These are phyloP conservation scores for Xerocomus potaroensis DNA, from an alignment of 768 basidiomycete species.

Conservation along the genomic window DNA sequence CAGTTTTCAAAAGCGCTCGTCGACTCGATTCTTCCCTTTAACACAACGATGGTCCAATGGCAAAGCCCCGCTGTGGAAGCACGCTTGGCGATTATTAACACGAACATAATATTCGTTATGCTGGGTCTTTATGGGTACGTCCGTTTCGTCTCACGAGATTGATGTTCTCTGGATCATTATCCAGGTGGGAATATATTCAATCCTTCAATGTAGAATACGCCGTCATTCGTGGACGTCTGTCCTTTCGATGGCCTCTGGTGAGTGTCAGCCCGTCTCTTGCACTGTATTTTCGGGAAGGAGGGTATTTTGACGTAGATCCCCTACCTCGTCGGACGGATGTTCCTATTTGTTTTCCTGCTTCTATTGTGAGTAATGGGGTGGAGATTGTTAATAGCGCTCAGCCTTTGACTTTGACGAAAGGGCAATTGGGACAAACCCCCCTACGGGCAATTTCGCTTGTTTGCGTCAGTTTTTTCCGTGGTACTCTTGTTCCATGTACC, in stretches of 20 bases:
- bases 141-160: background rate
- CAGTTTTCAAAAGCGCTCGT: background rate
- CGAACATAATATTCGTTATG: conserved; percentile 14
- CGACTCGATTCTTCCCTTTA: background rate
- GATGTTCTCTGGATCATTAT: background rate
- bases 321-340: conserved; percentile 22
- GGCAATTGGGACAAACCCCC: background rate
- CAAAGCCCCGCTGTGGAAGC: conserved; percentile 1
- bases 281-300: background rate
- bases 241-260: conserved; percentile 28
- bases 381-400: background rate
- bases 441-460: conserved; percentile 1
- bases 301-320: conserved; percentile 13
- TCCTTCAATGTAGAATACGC: conserved; percentile 20
- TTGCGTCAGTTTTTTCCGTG: conserved; percentile 14
- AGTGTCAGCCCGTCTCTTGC: background rate
- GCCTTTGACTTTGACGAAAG: conserved; percentile 4
- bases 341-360: conserved; percentile 13
- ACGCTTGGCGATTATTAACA: background rate
- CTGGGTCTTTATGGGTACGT: conserved; percentile 24
- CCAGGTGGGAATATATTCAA: conserved; percentile 25
- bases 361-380: conserved; percentile 8
- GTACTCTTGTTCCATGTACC: background rate
- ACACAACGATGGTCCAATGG: conserved; percentile 22
- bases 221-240: conserved; percentile 17